These are phyloP conservation scores for Skeletonema costatum DNA, from an alignment of 108 stramenopile species.

Conservation along the genomic window DNA sequence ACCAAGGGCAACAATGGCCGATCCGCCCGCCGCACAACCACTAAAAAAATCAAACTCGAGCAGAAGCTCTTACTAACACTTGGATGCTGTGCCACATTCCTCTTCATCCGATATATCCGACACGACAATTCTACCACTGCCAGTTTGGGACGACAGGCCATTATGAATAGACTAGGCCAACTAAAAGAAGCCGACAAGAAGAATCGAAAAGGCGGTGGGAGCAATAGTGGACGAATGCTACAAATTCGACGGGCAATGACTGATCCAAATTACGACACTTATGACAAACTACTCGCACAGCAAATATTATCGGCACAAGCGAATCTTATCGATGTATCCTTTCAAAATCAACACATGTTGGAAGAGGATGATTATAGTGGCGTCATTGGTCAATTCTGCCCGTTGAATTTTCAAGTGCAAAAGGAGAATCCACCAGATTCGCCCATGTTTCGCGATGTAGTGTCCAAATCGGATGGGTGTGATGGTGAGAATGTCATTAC, in stretches of 20 bases:
- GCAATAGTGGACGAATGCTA: not conserved
- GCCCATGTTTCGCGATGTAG: slow-evolving; percentile 84
- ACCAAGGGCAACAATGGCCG: not conserved
- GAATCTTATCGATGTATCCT: slow-evolving; percentile 29
- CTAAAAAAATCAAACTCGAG: not conserved
- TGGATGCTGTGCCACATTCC: not conserved
- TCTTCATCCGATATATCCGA: not conserved
- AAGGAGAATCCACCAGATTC: slow-evolving; percentile 34
- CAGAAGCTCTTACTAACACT: not conserved
- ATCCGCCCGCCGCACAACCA: not conserved
- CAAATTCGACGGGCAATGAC: slow-evolving; percentile 28
- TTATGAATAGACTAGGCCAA: not conserved
- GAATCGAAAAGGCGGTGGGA: not conserved
- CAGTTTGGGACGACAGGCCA: not conserved
- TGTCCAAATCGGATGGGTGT: slow-evolving; percentile 47
- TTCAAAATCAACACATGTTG: not conserved
- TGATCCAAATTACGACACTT: slow-evolving; percentile 18
- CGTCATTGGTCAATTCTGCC: slow-evolving; percentile 29
- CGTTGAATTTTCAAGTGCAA: slow-evolving; percentile 30
- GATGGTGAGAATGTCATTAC: slow-evolving; percentile 18
- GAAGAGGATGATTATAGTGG: slow-evolving; percentile 32
- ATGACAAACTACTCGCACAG: slow-evolving; percentile 8
- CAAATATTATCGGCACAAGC: slow-evolving; percentile 21
- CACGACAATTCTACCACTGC: not conserved
- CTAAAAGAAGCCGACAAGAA: not conserved